These are phyloP conservation scores for Heritiera fomes DNA, from an alignment of 345 rosid genomes.

Conservation along the genomic window DNA sequence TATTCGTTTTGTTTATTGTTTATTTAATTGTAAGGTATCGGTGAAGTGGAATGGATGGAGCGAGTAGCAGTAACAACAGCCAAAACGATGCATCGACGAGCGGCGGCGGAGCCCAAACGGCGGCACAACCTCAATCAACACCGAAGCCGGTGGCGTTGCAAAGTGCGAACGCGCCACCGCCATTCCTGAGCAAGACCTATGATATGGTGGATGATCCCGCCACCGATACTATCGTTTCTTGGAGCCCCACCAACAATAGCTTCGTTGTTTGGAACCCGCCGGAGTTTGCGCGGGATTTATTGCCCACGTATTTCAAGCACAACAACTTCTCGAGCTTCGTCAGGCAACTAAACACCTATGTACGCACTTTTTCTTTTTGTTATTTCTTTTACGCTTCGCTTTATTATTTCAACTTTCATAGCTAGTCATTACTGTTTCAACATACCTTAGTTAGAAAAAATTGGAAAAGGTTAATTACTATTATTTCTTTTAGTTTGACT, in stretches of 20 bases:
- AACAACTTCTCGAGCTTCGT: conserved; percentile 93
- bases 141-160: conserved; percentile 50
- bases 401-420: neutral
- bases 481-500: neutral
- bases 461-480: neutral
- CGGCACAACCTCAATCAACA: conserved; percentile 11
- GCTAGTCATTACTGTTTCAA: neutral
- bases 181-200: conserved; percentile 88
- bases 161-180: conserved; percentile 59
- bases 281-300: conserved; percentile 73
- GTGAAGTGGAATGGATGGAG: conserved; percentile 35
- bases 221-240: conserved; percentile 72
- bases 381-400: neutral
- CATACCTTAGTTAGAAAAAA: neutral
- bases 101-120: conserved; percentile 16
- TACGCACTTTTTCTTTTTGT: conserved; percentile 26
- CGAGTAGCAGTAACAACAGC: conserved; percentile 20
- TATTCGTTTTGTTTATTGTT: neutral
- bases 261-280: conserved; percentile 89
- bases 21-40: neutral
- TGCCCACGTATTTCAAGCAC: conserved; percentile 89
- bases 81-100: conserved; percentile 35
- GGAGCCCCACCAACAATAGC: conserved; percentile 80
- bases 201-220: conserved; percentile 91
- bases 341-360: conserved; percentile 87